Conservation (phyloP, 768 basidiomycete genomes). For the Lentinus brumalis region DNA sequence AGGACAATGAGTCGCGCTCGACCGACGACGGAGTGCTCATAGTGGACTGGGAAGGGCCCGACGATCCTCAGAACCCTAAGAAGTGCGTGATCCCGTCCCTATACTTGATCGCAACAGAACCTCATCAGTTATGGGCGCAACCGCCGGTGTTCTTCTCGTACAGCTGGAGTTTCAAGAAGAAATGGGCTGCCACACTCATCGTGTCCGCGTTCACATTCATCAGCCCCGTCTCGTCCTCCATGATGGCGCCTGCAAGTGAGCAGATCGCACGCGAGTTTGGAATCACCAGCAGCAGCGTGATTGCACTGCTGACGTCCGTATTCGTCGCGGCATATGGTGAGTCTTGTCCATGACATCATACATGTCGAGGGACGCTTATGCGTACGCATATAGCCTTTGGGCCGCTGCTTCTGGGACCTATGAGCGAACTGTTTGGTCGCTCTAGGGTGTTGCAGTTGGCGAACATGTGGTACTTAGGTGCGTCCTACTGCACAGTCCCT, state of each 20-base stretch:
- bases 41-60: conserved; percentile 39
- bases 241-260: conserved; percentile 64
- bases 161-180: conserved; percentile 59
- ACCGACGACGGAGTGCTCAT: conserved; percentile 19
- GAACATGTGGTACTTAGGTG: conserved; percentile 66
- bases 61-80: conserved; percentile 37
- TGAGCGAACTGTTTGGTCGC: conserved; percentile 74
- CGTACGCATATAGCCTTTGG: conserved; percentile 43
- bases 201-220: conserved; percentile 73
- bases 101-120: neutral
- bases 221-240: conserved; percentile 66
- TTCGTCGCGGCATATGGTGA: conserved; percentile 61
- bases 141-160: neutral
- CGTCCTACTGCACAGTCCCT: conserved; percentile 1
- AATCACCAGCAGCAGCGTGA: conserved; percentile 47
- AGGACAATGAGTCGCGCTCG: neutral
- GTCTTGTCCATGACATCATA: conserved; percentile 13
- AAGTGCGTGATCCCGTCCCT: conserved; percentile 27
- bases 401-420: conserved; percentile 49
- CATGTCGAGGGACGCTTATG: neutral
- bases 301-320: conserved; percentile 61
- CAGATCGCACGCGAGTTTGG: conserved; percentile 56
- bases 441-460: conserved; percentile 58
- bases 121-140: neutral
- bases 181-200: conserved; percentile 67